Evolutionary conservation across 1,284 basidiomycete genomes (phyloP).

Genomic region (Puccinia triticina): DNA sequence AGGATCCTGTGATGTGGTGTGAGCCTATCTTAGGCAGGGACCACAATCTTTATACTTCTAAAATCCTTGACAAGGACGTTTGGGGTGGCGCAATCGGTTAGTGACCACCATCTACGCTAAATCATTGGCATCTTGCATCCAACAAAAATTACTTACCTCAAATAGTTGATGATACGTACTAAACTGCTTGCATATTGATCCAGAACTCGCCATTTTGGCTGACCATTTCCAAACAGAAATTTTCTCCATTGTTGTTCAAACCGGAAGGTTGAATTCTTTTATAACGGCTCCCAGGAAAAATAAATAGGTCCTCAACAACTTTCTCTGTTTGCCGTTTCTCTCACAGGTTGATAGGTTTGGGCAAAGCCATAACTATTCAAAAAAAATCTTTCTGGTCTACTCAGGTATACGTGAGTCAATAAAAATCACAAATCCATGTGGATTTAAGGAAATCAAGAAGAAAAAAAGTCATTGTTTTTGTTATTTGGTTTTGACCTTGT

Average conservation of each 20-base stretch:
- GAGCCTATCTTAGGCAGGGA: slow-evolving; percentile 65
- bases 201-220: slow-evolving; percentile 22
- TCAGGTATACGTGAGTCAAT: slow-evolving; percentile 73
- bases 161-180: neutral
- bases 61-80: slow-evolving; percentile 74
- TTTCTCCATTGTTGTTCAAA: slow-evolving; percentile 84
- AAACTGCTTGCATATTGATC: neutral
- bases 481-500: neutral
- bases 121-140: neutral
- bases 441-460: neutral
- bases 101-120: slow-evolving; percentile 17
- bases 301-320: neutral
- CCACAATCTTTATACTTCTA: slow-evolving; percentile 74
- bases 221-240: slow-evolving; percentile 70
- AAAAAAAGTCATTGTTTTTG: slow-evolving; percentile 21
- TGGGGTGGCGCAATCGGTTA: slow-evolving; percentile 87
- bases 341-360: slow-evolving; percentile 43
- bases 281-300: neutral
- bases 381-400: slow-evolving; percentile 75
- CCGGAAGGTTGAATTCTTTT: slow-evolving; percentile 69
- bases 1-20: slow-evolving; percentile 52
- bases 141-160: neutral
- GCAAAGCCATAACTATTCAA: slow-evolving; percentile 45
- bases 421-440: neutral
- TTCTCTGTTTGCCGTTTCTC: neutral